Evolutionary conservation across 108 stramenopile genomes (phyloP).

Genomic region (Tribonema minus): DNA sequence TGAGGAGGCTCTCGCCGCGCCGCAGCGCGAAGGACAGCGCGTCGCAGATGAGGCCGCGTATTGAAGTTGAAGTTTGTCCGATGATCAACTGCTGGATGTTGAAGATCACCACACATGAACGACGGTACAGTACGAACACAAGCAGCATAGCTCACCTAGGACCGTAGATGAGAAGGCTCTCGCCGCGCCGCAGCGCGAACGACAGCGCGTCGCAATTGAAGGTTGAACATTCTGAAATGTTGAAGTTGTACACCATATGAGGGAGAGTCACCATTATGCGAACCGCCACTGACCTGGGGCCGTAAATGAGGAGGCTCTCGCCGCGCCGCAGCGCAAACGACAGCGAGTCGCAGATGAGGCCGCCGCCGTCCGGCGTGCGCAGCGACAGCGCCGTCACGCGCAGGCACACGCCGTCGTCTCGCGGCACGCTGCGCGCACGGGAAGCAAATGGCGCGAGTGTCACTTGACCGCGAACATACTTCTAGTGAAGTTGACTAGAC

Average conservation of each 20-base stretch:
- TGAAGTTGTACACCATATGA: no score
- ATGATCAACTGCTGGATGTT: no score
- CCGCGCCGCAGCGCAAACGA: conserved; percentile 9
- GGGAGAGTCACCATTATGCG: no score
- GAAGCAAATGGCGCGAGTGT: no score
- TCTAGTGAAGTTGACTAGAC: no score
- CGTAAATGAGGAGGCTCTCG: conserved; percentile 14
- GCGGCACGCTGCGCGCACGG: no score
- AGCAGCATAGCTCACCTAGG: conserved; percentile 6
- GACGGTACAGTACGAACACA: not conserved
- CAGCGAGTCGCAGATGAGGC: conserved; percentile 10
- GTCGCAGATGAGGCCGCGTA: no score
- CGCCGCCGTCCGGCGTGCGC: conserved; percentile 11
- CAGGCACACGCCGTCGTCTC: no score
- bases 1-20: conserved; percentile 9
- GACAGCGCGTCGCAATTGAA: conserved; percentile 11
- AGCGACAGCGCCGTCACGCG: conserved; percentile 20
- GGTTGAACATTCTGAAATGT: no score
- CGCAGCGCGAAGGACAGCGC: conserved; percentile 14
- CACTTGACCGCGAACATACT: no score
- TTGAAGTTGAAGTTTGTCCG: no score
- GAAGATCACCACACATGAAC: not conserved
- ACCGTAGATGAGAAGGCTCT: conserved; percentile 20
- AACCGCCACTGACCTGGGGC: no score
- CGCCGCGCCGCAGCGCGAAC: conserved; percentile 3